Evolutionary conservation across 2,329 filamentous ascomycete genomes (phyloP).

Genomic region (Microcera coccophila): DNA sequence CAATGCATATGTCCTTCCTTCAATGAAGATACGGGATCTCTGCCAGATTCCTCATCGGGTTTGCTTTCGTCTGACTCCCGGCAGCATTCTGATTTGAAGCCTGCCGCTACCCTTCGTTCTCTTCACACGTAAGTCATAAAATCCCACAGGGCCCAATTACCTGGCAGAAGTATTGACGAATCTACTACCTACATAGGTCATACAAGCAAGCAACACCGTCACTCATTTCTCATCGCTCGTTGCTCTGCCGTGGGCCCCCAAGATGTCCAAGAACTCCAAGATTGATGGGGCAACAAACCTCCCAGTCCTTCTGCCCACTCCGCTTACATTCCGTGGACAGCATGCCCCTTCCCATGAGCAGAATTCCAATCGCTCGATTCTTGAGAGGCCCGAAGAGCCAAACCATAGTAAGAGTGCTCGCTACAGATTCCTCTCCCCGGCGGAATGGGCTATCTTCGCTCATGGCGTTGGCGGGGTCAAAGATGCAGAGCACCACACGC

Average conservation of each 20-base stretch:
- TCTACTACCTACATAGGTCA: neutral
- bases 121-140: too few relatives aligned
- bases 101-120: too few relatives aligned
- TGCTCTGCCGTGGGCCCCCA: neutral
- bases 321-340: neutral
- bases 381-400: conserved; percentile 4
- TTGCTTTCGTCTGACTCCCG: too few relatives aligned
- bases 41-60: too few relatives aligned
- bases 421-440: conserved; percentile 40
- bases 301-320: neutral
- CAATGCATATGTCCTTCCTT: too few relatives aligned
- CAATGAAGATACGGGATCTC: too few relatives aligned
- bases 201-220: neutral
- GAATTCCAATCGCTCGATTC: neutral
- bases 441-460: conserved; percentile 46
- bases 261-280: neutral
- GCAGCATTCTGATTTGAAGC: too few relatives aligned
- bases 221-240: neutral
- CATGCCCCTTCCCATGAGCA: neutral
- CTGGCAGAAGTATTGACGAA: too few relatives aligned
- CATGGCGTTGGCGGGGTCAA: conserved; percentile 45
- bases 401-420: conserved; percentile 14
- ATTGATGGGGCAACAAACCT: neutral
- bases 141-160: too few relatives aligned
- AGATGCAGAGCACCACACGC: conserved; percentile 41